Evolutionary conservation across 2,329 filamentous ascomycete species (phyloP), one percentile per base, ranked within the genome.

Genomic region (Coccinonectria pachysandricola): DNA sequence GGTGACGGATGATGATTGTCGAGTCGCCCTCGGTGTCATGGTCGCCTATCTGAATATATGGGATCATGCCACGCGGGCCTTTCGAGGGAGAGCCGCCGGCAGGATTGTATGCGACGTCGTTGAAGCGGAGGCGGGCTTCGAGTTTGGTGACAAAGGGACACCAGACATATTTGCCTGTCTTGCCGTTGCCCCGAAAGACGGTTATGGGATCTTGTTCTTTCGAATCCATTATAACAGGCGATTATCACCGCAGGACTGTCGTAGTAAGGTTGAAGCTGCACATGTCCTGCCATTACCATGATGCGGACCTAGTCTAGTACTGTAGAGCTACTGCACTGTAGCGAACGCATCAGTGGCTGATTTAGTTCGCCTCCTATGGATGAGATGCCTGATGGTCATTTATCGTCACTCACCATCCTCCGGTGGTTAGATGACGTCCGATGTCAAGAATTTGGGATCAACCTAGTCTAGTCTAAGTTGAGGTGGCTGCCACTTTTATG

Each of bases 141-240:
- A 78, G 55, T 45, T 79, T 79, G 22, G 53, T 66, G 27, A 74
- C 70, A 37, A 74, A 78, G 7, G 73, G 71, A 0, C 72, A 76
- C 68, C 68, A 75, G 26, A 63, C 58, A 39, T 74, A 50, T 1
- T 21, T 38, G 5, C 52, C 54, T 2, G 46, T 32, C 3, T 51
- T 44, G 16, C 53, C 50, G 31, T 57, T 65, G 23, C 70, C 71
- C 20, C 71, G 65, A 46, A 59, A 71, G 24, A 76, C 21, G 16
- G 39, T 48, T 15, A 49, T 28, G 8, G 27, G 23, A 4, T 24
- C 18, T 7, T 6, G n/a, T 9, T 19, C 18, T 4, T 20, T 29
- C 3, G 26, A 24, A 6, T 15, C 6, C 33, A 32, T 43, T 19
- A 16, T 10, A 20, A 12, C 14, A 6, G n/a, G 11, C 2, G 10